Evolutionary conservation across 1,284 basidiomycete species (phyloP).

Genomic region (Leccinum laetum): DNA sequence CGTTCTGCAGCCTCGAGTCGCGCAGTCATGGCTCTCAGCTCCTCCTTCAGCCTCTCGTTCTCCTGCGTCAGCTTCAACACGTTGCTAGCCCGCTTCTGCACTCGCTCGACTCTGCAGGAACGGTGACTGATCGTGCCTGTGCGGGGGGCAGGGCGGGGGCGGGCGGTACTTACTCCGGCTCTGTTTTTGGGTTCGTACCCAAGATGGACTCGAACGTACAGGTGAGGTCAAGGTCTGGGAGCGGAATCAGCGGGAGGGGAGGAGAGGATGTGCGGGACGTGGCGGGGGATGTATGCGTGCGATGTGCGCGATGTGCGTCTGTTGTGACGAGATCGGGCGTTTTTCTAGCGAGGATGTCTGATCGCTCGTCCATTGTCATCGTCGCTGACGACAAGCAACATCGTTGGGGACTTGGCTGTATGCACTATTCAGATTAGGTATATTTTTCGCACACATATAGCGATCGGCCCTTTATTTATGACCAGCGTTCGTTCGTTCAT

Average conservation of each 20-base stretch:
- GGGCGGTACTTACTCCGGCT: constrained; percentile 36
- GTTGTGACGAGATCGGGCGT: neutral
- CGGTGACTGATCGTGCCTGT: constrained; percentile 27
- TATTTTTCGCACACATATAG: constrained; percentile 27
- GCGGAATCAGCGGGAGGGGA: constrained; percentile 56
- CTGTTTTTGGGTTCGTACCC: constrained; percentile 12
- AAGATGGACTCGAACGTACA: constrained; percentile 52
- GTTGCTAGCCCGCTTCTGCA: constrained; percentile 75
- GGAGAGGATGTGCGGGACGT: constrained; percentile 32
- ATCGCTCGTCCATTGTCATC: constrained; percentile 27
- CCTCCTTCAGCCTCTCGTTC: constrained; percentile 73
- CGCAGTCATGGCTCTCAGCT: constrained; percentile 72
- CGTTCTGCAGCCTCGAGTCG: constrained; percentile 73
- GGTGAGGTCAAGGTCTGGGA: constrained; percentile 50
- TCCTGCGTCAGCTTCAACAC: constrained; percentile 73
- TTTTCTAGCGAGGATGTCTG: constrained; percentile 10
- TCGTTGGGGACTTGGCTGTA: neutral
- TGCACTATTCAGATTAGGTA: constrained; percentile 5
- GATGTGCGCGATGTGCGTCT: constrained; percentile 20
- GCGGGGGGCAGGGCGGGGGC: constrained; percentile 13
- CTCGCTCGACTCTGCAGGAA: constrained; percentile 49
- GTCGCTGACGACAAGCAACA: constrained; percentile 22
- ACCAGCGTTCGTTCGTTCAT: constrained; percentile 19
- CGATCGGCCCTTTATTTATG: constrained; percentile 34
- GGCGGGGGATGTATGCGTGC: constrained; percentile 4